phyloP scores from a whole-genome alignment of 345 rosid genomes.

The Acer saccharum region DNA sequence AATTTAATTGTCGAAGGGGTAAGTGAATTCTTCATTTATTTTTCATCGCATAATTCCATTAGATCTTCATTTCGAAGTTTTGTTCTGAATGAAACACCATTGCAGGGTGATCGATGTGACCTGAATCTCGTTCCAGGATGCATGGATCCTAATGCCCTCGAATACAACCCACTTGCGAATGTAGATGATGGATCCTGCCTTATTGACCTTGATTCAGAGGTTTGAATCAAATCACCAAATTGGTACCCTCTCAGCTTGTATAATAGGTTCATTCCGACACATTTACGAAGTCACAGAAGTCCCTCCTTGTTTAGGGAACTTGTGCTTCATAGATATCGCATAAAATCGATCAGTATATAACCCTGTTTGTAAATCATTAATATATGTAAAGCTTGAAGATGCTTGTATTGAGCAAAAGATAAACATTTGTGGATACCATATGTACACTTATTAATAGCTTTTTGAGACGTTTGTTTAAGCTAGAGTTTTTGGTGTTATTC shows the following conservation, averaged over 20 bases:
- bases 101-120: conserved; percentile 84
- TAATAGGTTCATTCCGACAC: background rate
- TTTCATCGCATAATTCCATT: background rate
- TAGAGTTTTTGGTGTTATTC: too few species aligned
- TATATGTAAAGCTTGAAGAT: background rate
- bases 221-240: background rate
- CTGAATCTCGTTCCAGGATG: conserved; percentile 76
- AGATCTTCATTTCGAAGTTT: background rate
- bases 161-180: conserved; percentile 70
- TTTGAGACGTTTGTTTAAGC: too few species aligned
- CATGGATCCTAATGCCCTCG: conserved; percentile 68
- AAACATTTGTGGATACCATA: background rate
- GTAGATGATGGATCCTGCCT: conserved; percentile 90
- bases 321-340: background rate
- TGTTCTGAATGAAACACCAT: background rate
- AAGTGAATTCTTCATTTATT: conserved; percentile 29
- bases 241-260: background rate
- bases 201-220: conserved; percentile 54
- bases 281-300: background rate
- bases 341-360: background rate
- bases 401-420: background rate
- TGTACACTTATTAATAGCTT: too few species aligned
- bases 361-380: conserved; percentile 8
- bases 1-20: conserved; percentile 86
- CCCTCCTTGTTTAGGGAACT: background rate